Evolutionary conservation across 2,329 filamentous ascomycete genomes (phyloP).

Genomic region (Stylonectria norvegica): DNA sequence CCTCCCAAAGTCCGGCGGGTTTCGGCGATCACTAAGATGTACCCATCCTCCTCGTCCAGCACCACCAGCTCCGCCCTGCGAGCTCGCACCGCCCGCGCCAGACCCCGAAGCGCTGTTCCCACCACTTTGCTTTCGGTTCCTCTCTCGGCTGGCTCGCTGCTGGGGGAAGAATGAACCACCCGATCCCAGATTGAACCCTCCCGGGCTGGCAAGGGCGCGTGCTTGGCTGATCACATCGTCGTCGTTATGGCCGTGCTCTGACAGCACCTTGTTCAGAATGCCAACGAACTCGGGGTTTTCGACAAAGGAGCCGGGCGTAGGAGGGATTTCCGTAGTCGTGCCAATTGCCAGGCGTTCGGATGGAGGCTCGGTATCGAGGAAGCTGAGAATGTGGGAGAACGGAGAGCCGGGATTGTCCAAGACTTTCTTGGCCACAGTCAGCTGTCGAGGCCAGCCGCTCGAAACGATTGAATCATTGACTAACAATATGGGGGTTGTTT

Average conservation of each 20-base stretch:
- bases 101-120: constrained; percentile 41
- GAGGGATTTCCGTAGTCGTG: constrained; percentile 55
- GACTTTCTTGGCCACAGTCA: constrained; percentile 48
- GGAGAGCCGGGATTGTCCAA: constrained; percentile 47
- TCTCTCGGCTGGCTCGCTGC: constrained; percentile 34
- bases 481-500: constrained; percentile 53
- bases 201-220: constrained; percentile 56
- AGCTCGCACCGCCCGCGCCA: constrained; percentile 54
- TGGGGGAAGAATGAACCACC: constrained; percentile 50
- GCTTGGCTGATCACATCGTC: constrained; percentile 55
- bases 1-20: constrained; percentile 63
- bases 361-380: constrained; percentile 57
- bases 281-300: constrained; percentile 58
- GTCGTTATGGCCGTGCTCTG: constrained; percentile 54
- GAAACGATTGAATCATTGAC: constrained; percentile 20
- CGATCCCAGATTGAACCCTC: constrained; percentile 50
- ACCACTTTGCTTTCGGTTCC: constrained; percentile 34
- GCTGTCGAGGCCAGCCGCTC: constrained; percentile 2
- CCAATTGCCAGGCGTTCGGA: constrained; percentile 55
- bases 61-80: constrained; percentile 60
- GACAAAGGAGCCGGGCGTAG: constrained; percentile 57
- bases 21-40: constrained; percentile 61
- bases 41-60: constrained; percentile 60
- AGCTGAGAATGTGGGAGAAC: constrained; percentile 53
- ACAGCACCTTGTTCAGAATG: constrained; percentile 56